Evolutionary conservation across 805 yeast species (phyloP).

Genomic region (Ogataea degrootiae): DNA sequence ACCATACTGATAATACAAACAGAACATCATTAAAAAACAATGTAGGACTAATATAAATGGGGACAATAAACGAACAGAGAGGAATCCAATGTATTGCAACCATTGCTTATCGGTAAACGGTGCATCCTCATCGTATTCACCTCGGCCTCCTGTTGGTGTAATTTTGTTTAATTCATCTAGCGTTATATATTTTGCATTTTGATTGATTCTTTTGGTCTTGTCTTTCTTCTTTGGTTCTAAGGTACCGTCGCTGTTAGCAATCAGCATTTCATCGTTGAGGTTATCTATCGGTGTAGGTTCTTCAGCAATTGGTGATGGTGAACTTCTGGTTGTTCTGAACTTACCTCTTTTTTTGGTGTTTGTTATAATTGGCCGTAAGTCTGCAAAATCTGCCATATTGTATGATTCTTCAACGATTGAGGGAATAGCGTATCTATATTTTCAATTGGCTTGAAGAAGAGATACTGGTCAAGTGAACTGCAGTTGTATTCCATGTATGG

Average conservation of each 20-base stretch:
- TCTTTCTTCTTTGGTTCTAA: neutral
- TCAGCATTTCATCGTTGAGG: slow-evolving; percentile 13
- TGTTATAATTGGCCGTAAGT: slow-evolving; percentile 14
- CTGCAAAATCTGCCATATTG: slow-evolving; percentile 17
- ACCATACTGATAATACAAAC: slow-evolving; percentile 15
- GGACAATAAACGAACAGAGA: slow-evolving; percentile 19
- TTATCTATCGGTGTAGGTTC: neutral
- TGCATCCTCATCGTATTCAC: slow-evolving; percentile 5
- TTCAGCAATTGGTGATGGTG: neutral
- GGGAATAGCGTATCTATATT: neutral
- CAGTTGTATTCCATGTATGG: no score
- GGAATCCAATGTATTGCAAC: slow-evolving; percentile 24
- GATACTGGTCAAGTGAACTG: no score
- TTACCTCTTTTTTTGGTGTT: slow-evolving; percentile 15
- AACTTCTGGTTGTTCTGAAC: slow-evolving; percentile 4
- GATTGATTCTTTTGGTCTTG: neutral
- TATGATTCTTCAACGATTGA: neutral
- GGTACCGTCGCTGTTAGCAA: slow-evolving; percentile 5
- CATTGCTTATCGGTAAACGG: slow-evolving; percentile 16
- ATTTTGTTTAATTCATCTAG: slow-evolving; percentile 5
- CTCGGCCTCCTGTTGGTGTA: no score
- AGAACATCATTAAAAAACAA: slow-evolving; percentile 13
- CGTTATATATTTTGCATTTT: slow-evolving; percentile 5
- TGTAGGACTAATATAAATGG: slow-evolving; percentile 26
- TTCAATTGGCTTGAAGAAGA: no score